Base-by-base conservation (phyloP, 148 eudicot genomes). In the Vaccinium vitisidaea region DNA sequence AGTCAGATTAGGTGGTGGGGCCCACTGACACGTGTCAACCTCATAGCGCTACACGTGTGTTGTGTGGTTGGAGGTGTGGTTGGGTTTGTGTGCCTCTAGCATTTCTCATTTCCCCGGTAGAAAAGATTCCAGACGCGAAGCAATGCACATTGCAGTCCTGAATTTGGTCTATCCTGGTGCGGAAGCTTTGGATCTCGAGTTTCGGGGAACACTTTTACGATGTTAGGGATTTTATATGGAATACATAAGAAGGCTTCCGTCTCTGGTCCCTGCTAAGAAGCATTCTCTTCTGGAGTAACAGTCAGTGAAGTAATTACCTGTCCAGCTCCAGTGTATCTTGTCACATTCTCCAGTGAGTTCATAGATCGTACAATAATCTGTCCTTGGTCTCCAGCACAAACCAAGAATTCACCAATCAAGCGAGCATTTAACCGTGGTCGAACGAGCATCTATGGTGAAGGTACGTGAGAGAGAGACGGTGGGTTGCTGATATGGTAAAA, bases 351-450 rank as follows among this genome's bases (percentile, higher is more conserved):
- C 77, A 97, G 96, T 18, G 98, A 90, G 81, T 91, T 89, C 98
- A 97, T 92, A 77, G 98, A 93, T 32, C 98, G 98, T 63, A 95
- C 96, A 84, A 93, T 87, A 86, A 97, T 91, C 85, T 94, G 98
- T 43, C 99, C 99, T 88, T 95, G 98, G 84, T 97, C 99, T 79
- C 99, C 95, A 4, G 98, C 98, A 88, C 96, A 94, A 85, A 93
- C 97, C 90, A 97, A 88, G 85, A 95, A 97, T 90, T 94, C 94
- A 27, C 99, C 98, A 32, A 32, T 32, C 36, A 2, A 32, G 2
- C 36, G 32, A 32, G 32, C 32, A 32, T 32, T 32, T 32, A 1
- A 32, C 32, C 32, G 32, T 32, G 32, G 32, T 32, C 32, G 32
- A 32, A 32, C 32, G 32, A 32, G 32, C 32, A 32, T 32, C 32